Base-by-base conservation (phyloP, 495 filamentous ascomycete species). In the Penicillium steckii region DNA sequence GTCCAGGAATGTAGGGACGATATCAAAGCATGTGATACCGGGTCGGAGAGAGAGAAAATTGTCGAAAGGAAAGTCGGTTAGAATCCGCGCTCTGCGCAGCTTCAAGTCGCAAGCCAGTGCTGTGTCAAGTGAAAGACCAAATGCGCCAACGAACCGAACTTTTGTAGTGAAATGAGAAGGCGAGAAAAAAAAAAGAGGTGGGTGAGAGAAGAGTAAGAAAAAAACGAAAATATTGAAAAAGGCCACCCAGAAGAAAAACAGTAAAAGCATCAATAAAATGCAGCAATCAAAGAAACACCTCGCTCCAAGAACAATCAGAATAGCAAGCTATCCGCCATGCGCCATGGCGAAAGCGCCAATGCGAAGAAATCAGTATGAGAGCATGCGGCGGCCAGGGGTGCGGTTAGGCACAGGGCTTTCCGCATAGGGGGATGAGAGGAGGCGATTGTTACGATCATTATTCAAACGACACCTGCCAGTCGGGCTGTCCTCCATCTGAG, bases 401-500 rank as follows among this genome's bases (percentile, higher is more conserved):
- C 85, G 81, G 66, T 75, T 44, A 68, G 74, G 66, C 61, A 80
- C 48, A 68, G 84, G 49, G 70, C 83, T 67, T 65, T 79, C 52
- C 59, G 76, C 60, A 73, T 80, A 79, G 62, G 81, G 75, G 3
- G 82, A 77, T 19, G 79, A 72, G 48, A 74, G 53, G 30, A 71
- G 56, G 48, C 33, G 68, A 52, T 41, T 19, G 47, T 48, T 61
- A 41, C 64, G 61, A 46, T 71, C 62, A 46, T 64, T 53, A 49
- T 62, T 71, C 50, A 73, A 67, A 6, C 85, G 80, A 52, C 76
- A 77, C 1, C 84, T 77, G 13, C 80, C 85, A 3, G 87, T 93
- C 8, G 90, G 90, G 53, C 89, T 93, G 57, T 91, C 89, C 44
- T 95, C 85, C 64, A 90, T 80, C 37, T 81, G 75, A 26, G 77